Evolutionary conservation across 225 moss, liverwort and hornwort species (phyloP).

Genomic region (Ulota crispa): DNA sequence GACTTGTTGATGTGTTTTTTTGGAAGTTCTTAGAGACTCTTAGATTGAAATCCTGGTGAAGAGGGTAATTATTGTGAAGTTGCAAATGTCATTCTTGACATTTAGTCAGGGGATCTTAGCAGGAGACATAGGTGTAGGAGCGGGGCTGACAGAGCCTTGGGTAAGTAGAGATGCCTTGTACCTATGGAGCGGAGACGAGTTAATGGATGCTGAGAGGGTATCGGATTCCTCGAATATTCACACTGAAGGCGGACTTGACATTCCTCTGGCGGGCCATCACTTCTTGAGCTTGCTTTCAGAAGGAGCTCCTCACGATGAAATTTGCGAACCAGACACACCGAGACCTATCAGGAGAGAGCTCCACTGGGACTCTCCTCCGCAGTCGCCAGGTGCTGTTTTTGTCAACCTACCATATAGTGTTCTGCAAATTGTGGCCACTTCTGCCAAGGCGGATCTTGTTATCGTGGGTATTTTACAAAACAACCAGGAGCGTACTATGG

Average conservation of each 20-base stretch:
- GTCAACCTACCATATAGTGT: constrained; percentile 68
- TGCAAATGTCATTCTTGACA: constrained; percentile 82
- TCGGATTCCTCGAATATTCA: constrained; percentile 30
- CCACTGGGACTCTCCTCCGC: constrained; percentile 95
- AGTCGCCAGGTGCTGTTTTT: constrained; percentile 69
- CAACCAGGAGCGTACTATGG: constrained; percentile 45
- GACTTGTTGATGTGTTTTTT: not conserved
- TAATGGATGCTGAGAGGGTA: constrained; percentile 48
- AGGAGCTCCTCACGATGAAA: constrained; percentile 32
- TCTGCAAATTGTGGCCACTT: constrained; percentile 66
- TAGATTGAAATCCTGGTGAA: not conserved
- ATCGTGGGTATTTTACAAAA: constrained; percentile 63
- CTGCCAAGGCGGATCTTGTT: constrained; percentile 75
- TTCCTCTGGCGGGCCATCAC: constrained; percentile 28
- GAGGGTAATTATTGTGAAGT: not conserved
- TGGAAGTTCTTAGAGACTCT: not conserved
- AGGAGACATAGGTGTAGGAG: constrained; percentile 82
- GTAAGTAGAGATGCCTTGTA: constrained; percentile 46
- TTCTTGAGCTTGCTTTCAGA: constrained; percentile 47
- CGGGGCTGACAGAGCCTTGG: constrained; percentile 84
- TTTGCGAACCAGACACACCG: constrained; percentile 41
- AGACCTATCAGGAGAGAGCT: constrained; percentile 48
- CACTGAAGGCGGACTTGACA: constrained; percentile 20
- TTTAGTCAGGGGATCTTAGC: constrained; percentile 87
- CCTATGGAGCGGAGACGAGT: constrained; percentile 48